Conservation (phyloP, 139 green algal species). For the Micromonas pusilla region DNA sequence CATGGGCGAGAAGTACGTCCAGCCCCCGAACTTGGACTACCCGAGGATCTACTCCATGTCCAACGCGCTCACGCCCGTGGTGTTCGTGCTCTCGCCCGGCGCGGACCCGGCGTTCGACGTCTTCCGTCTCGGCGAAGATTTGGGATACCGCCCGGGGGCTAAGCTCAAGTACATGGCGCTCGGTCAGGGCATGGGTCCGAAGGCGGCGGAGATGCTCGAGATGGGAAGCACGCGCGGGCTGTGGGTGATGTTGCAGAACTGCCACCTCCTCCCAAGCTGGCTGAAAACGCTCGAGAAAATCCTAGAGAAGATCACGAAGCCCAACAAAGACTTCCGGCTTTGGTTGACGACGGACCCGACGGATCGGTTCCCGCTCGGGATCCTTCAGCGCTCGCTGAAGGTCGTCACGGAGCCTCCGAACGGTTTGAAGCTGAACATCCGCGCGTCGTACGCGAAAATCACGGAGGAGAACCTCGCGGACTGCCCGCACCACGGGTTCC, state of each 20-base stretch:
- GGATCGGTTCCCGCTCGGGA: constrained; percentile 65
- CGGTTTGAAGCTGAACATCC: constrained; percentile 85
- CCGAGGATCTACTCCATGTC: constrained; percentile 59
- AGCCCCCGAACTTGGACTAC: constrained; percentile 74
- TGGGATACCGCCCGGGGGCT: constrained; percentile 68
- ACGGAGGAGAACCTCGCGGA: constrained; percentile 63
- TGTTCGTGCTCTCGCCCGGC: constrained; percentile 84
- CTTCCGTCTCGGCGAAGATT: constrained; percentile 77
- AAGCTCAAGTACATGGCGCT: constrained; percentile 90
- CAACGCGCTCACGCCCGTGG: constrained; percentile 62
- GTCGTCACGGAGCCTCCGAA: constrained; percentile 85
- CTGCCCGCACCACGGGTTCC: constrained; percentile 71
- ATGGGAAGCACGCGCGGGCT: constrained; percentile 57
- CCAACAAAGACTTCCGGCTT: constrained; percentile 74
- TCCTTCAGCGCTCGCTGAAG: constrained; percentile 69
- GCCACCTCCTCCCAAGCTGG: constrained; percentile 75
- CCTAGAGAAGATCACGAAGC: constrained; percentile 59
- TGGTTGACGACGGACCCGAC: constrained; percentile 78
- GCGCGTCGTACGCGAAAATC: constrained; percentile 75
- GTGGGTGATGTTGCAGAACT: constrained; percentile 87
- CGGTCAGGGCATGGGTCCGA: constrained; percentile 80
- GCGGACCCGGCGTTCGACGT: constrained; percentile 82
- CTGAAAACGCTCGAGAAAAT: constrained; percentile 81
- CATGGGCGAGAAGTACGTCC: constrained; percentile 60
- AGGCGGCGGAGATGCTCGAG: constrained; percentile 72